Percentiles rank a stretch among this genome's conserved stretches.
Conservation (phyloP, 192 early-diverging fungal genomes). For the Mortierella alpina region DNA sequence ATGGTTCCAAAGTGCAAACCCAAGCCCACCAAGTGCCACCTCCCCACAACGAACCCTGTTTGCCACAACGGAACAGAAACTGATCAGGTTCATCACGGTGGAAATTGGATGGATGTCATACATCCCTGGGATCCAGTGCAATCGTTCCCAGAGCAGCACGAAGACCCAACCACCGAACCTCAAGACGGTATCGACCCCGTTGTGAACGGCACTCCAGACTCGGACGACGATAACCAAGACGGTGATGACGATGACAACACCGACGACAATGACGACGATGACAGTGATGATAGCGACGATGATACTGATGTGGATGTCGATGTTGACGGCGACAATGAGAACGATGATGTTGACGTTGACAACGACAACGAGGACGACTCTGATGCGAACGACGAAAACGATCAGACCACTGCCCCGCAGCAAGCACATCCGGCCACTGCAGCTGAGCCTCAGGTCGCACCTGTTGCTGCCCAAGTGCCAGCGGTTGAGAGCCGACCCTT, state of each 20-base stretch:
- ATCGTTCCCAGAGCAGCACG: neutral
- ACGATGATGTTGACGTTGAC: neutral
- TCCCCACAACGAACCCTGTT: neutral
- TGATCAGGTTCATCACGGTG: neutral
- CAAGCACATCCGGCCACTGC: neutral
- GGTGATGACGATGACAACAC: conserved; percentile 7
- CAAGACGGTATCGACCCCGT: neutral
- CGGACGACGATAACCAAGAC: neutral
- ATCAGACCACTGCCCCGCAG: neutral
- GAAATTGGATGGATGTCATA: too few species aligned
- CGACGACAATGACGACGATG: neutral
- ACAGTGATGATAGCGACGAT: neutral
- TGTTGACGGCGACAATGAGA: neutral
- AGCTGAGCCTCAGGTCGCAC: too few species aligned
- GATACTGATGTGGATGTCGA: neutral
- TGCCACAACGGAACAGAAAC: neutral
- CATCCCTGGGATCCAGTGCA: neutral
- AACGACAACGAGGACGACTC: neutral
- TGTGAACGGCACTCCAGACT: neutral
- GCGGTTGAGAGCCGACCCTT: too few species aligned
- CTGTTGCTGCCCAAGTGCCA: too few species aligned
- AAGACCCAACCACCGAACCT: too few species aligned
- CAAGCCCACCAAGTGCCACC: neutral
- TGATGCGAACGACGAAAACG: neutral
- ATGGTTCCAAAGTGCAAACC: conserved; percentile 10